Base-by-base conservation (phyloP, 2,329 filamentous ascomycete species). In the Aspergillus arachidicola region DNA sequence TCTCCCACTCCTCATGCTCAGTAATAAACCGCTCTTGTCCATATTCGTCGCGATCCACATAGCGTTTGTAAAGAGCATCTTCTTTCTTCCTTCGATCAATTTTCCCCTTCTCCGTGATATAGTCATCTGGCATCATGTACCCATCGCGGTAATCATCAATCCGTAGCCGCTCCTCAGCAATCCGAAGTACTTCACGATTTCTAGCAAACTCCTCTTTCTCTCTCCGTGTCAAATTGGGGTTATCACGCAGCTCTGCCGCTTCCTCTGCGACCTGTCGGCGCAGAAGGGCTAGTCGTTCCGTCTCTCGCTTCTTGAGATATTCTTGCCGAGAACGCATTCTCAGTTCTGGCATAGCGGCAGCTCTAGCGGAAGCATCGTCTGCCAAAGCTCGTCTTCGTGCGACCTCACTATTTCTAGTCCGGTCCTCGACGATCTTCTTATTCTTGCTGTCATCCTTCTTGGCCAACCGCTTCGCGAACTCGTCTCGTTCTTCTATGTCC, bases 1-100 rank as follows among this genome's bases (percentile, higher is more conserved):
- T 83, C 76, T 99, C 95, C 94, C 94, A 99, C 73, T 97, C 92
- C 66, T 99, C 94, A 67, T 97, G 91, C 76, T 99, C 95, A 0
- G 93, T 97, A 62, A 97, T 87, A 70, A 93, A 96, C 71, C 90
- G 90, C 75, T 97, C 94, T 67, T 95, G 89, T 5, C 94, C 94
- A 70, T 90, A 90, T 71, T 96, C 92, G 70, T 96, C 93, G 64
- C 87, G 86, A 66, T 97, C 94, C 4, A 97, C 89, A 70, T 97
- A 94, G 57, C 94, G 88, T 76, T 93, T 94, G 79, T 96, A 97
- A 12, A 99, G 84, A 0, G 92, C 92, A 28, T 96, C 92, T 66
- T 95, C 88, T 76, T 98, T 98, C 75, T 91, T 91, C 75, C 91
- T 93, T 69, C 86, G 85, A 74, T 96, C 91, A 66, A 96, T 89